phyloP scores from a whole-genome alignment of 176 grass and related monocot species.

The Typha latifolia region DNA sequence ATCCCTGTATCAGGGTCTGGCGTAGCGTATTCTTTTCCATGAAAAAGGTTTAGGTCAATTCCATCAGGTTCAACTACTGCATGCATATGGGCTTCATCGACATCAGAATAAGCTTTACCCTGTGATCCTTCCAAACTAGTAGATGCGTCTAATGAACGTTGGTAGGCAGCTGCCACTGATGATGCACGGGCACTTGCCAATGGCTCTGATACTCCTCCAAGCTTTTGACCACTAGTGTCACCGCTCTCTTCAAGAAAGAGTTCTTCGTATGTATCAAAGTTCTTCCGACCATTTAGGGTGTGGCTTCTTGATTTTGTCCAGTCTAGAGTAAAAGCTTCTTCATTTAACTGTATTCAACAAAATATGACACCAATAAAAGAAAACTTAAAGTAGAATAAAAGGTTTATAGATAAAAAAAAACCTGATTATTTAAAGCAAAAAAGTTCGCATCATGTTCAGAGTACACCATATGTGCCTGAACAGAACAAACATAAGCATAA shows the following conservation, averaged over 20 bases:
- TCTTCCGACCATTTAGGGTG: constrained; percentile 54
- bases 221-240: constrained; percentile 33
- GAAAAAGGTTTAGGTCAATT: constrained; percentile 12
- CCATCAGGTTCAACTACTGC: constrained; percentile 27
- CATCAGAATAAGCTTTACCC: constrained; percentile 10
- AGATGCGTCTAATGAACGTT: constrained; percentile 39
- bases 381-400: background rate
- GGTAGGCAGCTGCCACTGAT: constrained; percentile 66
- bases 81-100: background rate
- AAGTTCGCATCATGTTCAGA: constrained; percentile 88
- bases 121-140: constrained; percentile 10
- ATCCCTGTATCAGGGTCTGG: constrained; percentile 19
- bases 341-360: constrained; percentile 60
- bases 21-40: constrained; percentile 5
- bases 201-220: constrained; percentile 51
- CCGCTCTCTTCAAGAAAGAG: constrained; percentile 30
- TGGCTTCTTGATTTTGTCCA: constrained; percentile 90
- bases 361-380: background rate
- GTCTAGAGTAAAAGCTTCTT: constrained; percentile 68
- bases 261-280: constrained; percentile 53
- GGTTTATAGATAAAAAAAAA: constrained; percentile 5
- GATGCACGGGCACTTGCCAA: constrained; percentile 40
- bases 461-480: constrained; percentile 92
- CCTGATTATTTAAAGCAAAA: constrained; percentile 95
- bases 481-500: constrained; percentile 6